Evolutionary conservation across 306 rosid genomes (phyloP).

Genomic region (Trifolium pratense): DNA sequence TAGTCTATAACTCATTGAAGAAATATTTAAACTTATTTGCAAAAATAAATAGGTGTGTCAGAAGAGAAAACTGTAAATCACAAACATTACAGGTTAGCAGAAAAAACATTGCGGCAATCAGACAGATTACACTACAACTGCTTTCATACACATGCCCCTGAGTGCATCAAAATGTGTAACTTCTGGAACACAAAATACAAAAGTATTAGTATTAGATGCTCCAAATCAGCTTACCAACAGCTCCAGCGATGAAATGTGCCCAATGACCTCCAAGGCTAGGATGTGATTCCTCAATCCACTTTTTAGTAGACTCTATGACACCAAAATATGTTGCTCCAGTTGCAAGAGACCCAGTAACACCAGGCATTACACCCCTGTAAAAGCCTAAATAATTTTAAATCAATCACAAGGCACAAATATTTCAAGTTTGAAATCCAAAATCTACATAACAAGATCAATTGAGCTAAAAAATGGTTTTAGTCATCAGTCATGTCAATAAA

Average conservation of each 20-base stretch:
- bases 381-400: slow-evolving; percentile 60
- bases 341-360: slow-evolving; percentile 87
- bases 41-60: slow-evolving; percentile 17
- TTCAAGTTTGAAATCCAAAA: slow-evolving; percentile 31
- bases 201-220: slow-evolving; percentile 30
- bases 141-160: slow-evolving; percentile 6
- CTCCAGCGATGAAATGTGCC: slow-evolving; percentile 97
- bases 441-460: slow-evolving; percentile 22
- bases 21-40: slow-evolving; percentile 9
- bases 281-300: slow-evolving; percentile 86
- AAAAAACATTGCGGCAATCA: slow-evolving; percentile 13
- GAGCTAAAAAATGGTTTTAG: not conserved
- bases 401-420: slow-evolving; percentile 25
- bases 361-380: slow-evolving; percentile 86
- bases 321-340: slow-evolving; percentile 98
- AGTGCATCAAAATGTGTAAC: slow-evolving; percentile 34
- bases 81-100: slow-evolving; percentile 14
- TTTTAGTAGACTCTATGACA: slow-evolving; percentile 84
- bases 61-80: slow-evolving; percentile 8
- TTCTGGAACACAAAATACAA: slow-evolving; percentile 32
- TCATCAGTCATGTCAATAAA: slow-evolving; percentile 17
- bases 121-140: slow-evolving; percentile 26
- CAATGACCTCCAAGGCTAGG: slow-evolving; percentile 84
- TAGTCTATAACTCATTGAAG: not conserved
- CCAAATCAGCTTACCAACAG: slow-evolving; percentile 66